These are phyloP conservation scores for Trichoderma virens DNA, from an alignment of 495 filamentous ascomycete species.

Conservation along the genomic window DNA sequence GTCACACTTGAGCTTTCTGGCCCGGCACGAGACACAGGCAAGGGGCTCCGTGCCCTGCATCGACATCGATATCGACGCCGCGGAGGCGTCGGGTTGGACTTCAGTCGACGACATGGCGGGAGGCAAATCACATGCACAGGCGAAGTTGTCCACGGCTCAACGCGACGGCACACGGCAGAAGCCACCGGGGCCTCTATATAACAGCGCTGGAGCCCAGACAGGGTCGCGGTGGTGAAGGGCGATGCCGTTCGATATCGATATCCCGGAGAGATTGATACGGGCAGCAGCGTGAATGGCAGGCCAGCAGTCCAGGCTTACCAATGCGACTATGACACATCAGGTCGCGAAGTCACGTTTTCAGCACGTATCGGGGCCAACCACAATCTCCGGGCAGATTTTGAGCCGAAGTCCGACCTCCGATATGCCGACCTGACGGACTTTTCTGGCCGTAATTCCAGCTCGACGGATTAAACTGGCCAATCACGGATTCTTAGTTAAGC, in stretches of 20 bases:
- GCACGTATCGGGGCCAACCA: too few relatives aligned
- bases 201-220: too few relatives aligned
- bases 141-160: neutral
- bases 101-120: constrained; percentile 5
- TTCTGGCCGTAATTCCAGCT: neutral
- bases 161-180: neutral
- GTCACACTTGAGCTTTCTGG: constrained; percentile 60
- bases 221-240: too few relatives aligned
- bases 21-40: constrained; percentile 51
- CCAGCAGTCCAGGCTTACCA: constrained; percentile 1
- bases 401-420: neutral
- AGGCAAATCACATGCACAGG: neutral
- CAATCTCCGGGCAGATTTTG: neutral
- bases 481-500: too few relatives aligned
- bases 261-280: neutral
- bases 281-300: too few relatives aligned
- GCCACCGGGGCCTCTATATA: neutral
- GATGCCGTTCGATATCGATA: neutral
- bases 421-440: neutral
- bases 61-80: neutral
- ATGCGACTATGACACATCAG: neutral
- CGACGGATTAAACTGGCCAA: neutral
- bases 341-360: constrained; percentile 5
- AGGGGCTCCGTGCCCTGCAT: constrained; percentile 25
- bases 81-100: neutral